A percentile compares a stretch with the other conserved stretches of the same genome.
Evolutionary conservation across 2,329 filamentous ascomycete genomes (phyloP).

Genomic region (Aspergillus vadensis): DNA sequence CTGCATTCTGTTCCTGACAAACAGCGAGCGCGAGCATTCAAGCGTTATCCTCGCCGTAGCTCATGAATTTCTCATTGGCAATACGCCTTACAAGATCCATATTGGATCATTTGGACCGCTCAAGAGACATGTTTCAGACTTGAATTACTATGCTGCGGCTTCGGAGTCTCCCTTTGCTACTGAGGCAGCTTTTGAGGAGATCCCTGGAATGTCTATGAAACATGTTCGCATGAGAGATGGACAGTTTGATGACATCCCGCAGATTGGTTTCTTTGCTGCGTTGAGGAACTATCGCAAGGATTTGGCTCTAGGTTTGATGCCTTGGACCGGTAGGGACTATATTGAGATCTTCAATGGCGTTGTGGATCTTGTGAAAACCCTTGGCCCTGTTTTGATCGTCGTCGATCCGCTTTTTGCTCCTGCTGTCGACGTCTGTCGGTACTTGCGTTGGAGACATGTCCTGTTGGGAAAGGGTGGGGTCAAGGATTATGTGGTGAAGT

Average conservation of each 20-base stretch:
- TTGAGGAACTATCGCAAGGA: slow-evolving; percentile 21
- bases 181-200: not conserved
- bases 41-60: slow-evolving; percentile 46
- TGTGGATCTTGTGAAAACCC: slow-evolving; percentile 6
- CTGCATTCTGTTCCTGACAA: slow-evolving; percentile 44
- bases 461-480: slow-evolving; percentile 48
- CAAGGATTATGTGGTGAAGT: slow-evolving; percentile 42
- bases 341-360: slow-evolving; percentile 40
- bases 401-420: slow-evolving; percentile 45
- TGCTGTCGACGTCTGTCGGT: slow-evolving; percentile 43
- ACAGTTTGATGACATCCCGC: not conserved
- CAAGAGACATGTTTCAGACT: slow-evolving; percentile 17
- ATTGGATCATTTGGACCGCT: slow-evolving; percentile 35
- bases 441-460: slow-evolving; percentile 34
- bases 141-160: not conserved
- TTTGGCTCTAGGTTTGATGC: slow-evolving; percentile 16
- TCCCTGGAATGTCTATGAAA: not conserved
- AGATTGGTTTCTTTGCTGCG: slow-evolving; percentile 32
- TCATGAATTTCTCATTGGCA: slow-evolving; percentile 36
- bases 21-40: slow-evolving; percentile 45
- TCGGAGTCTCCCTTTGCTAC: not conserved
- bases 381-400: slow-evolving; percentile 38
- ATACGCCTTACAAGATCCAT: slow-evolving; percentile 41
- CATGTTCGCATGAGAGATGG: not conserved
- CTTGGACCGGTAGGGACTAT: slow-evolving; percentile 41